phyloP scores from a whole-genome alignment of 176 grass and related monocot genomes.

The Triticum urartu region DNA sequence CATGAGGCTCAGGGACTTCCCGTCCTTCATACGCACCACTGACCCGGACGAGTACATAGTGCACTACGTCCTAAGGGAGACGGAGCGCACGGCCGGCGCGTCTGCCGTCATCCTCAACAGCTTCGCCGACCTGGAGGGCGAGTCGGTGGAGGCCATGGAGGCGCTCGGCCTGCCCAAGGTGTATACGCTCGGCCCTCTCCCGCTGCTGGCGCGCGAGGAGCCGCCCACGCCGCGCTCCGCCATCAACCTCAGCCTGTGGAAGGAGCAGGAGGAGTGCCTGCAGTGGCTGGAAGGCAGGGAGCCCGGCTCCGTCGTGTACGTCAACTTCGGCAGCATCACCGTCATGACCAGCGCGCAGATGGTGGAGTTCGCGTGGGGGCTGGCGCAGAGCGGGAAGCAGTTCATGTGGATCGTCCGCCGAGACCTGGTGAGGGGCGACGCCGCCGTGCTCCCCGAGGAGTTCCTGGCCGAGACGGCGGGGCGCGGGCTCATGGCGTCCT shows the following conservation, averaged over 20 bases:
- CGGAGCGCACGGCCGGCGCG: no score
- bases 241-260: conserved; percentile 51
- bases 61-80: no score
- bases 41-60: no score
- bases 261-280: conserved; percentile 50
- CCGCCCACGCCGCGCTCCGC: conserved; percentile 23
- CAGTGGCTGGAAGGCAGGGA: conserved; percentile 49
- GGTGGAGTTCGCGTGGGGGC: conserved; percentile 72
- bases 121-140: no score
- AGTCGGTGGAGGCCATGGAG: no score
- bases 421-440: conserved; percentile 54
- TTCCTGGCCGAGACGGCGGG: neutral
- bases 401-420: conserved; percentile 75
- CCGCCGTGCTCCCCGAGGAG: conserved; percentile 25
- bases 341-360: conserved; percentile 53
- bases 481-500: neutral
- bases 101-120: no score
- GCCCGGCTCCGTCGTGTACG: conserved; percentile 53
- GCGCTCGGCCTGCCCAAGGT: no score
- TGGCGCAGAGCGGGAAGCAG: conserved; percentile 40
- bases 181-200: no score
- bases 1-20: no score
- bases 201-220: neutral
- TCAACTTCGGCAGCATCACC: conserved; percentile 77
- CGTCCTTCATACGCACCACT: no score